Percentiles rank a stretch among this genome's conserved stretches.
Conservation (phyloP, 805 yeast genomes). For the Monosporozyma solicola region DNA sequence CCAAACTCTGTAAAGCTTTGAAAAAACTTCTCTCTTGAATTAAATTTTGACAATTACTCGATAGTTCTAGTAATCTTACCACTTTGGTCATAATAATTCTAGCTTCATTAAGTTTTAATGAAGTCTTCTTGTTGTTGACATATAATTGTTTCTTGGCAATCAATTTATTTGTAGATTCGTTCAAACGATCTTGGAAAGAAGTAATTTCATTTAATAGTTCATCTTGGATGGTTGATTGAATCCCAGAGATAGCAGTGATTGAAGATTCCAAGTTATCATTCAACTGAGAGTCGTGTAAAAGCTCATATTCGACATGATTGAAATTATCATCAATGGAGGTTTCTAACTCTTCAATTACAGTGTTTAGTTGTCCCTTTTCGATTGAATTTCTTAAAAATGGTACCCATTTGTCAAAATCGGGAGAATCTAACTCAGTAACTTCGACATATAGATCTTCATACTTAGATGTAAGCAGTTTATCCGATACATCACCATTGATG, state of each 20-base stretch:
- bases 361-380: conserved; percentile 19
- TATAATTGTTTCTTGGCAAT: conserved; percentile 51
- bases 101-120: conserved; percentile 63
- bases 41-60: conserved; percentile 77
- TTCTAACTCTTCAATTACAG: conserved; percentile 21
- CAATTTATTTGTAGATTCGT: conserved; percentile 57
- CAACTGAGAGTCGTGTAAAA: conserved; percentile 28
- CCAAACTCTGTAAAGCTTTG: conserved; percentile 76
- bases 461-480: not conserved
- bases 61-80: conserved; percentile 72
- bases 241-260: conserved; percentile 51
- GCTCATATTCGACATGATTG: conserved; percentile 25
- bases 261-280: conserved; percentile 35
- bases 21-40: conserved; percentile 68
- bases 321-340: conserved; percentile 29
- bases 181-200: conserved; percentile 48
- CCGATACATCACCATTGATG: not conserved
- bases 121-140: conserved; percentile 53
- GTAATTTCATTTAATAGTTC: conserved; percentile 45
- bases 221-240: conserved; percentile 47
- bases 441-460: not conserved
- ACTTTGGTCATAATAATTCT: conserved; percentile 60
- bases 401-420: conserved; percentile 27
- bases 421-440: conserved; percentile 18
- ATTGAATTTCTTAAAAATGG: conserved; percentile 25